Evolutionary conservation across 192 early-diverging fungal genomes (phyloP), one percentile per base, ranked within the genome.

Genomic region (Entomortierella lignicola): DNA sequence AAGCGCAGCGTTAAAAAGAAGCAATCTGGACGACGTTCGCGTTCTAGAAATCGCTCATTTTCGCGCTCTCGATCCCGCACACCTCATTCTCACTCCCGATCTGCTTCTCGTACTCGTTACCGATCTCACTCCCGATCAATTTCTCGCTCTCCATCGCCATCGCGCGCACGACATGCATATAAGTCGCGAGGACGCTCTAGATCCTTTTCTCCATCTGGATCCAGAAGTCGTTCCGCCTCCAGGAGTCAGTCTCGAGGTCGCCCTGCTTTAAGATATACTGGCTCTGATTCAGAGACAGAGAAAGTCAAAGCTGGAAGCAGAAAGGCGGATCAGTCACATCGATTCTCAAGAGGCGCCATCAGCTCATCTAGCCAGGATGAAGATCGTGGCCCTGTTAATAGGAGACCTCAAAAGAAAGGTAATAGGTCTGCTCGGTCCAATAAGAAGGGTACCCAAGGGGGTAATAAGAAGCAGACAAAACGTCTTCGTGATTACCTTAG

Each of bases 401-500:
- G 47, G 39, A 34, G 56, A 26, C 50, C 26, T 2, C 72, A 65
- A 37, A 74, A 70, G 53, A 71, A 55, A n/a, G 39, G 43, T n/a
- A 30, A 31, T 37, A 66, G 44, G 25, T 26, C 39, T n/a, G 13
- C 50, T 5, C 59, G 69, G 21, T 1, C 47, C 5, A 53, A n/a
- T 30, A 69, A 66, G 54, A 72, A 60, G 30, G 31, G 58, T 3
- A 34, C 43, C 2, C 34, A 34, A 18, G 55, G 8, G 17, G 52
- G 55, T 60, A 82, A 69, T 21, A 79, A 68, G 60, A 65, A 82
- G 21, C 60, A 82, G 25, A 66, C 62, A 20, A 74, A 79, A 26
- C 67, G 86, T 17, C 74, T 85, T 51, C 82, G 85, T 32, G 85
- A 86, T 31, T 86, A 85, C 55, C 81, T 85, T 20, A 85, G 82